Percentiles rank a stretch among this genome's conserved stretches.
These are phyloP conservation scores for Coemansia sp. DNA, from an alignment of 192 early-diverging fungal species.

Conservation along the genomic window DNA sequence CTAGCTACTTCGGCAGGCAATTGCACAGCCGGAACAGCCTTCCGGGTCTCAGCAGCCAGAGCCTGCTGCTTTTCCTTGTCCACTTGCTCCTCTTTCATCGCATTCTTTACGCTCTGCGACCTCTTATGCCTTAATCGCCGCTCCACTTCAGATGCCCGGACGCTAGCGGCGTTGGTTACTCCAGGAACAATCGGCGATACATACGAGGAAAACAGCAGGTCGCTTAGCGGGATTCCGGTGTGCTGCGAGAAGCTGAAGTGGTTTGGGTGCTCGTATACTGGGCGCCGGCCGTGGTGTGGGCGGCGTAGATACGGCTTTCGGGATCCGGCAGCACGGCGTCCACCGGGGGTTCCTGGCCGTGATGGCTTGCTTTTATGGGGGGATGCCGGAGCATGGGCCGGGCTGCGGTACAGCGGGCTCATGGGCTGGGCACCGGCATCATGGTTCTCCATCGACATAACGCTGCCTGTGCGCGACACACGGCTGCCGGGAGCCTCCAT, in stretches of 20 bases:
- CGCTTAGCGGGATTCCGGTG: conserved; percentile 68
- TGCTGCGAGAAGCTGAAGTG: conserved; percentile 79
- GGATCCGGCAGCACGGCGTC: conserved; percentile 2
- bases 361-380: conserved; percentile 18
- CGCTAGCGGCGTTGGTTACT: conserved; percentile 39
- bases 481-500: conserved; percentile 4
- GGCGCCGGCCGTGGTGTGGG: conserved; percentile 22
- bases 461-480: conserved; percentile 23
- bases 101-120: conserved; percentile 12
- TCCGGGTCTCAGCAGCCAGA: neutral
- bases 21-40: conserved; percentile 4
- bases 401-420: conserved; percentile 32
- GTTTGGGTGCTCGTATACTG: conserved; percentile 55
- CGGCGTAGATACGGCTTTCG: conserved; percentile 22
- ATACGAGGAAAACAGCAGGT: conserved; percentile 69
- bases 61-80: neutral
- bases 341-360: conserved; percentile 21
- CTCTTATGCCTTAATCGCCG: conserved; percentile 32
- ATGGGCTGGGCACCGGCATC: conserved; percentile 41
- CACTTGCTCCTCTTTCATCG: neutral
- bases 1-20: conserved; percentile 5
- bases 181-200: conserved; percentile 48
- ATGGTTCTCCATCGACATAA: conserved; percentile 14
- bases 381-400: conserved; percentile 24
- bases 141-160: conserved; percentile 34